A percentile compares a stretch with the other conserved stretches of the same genome.
These are phyloP conservation scores for Scytalidium sp. DNA, from an alignment of 2,329 filamentous ascomycete genomes.

Conservation along the genomic window DNA sequence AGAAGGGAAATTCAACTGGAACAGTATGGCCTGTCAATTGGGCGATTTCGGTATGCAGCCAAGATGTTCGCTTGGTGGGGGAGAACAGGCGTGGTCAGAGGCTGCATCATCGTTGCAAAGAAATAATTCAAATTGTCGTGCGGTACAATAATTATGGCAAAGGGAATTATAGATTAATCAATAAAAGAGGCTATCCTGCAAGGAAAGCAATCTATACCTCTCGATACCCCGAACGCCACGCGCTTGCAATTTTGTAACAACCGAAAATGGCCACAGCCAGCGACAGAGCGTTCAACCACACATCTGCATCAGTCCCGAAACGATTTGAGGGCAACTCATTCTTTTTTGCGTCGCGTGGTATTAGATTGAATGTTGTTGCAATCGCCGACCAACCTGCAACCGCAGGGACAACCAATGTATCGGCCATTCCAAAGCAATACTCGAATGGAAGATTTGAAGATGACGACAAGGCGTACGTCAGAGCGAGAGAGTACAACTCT, in stretches of 20 bases:
- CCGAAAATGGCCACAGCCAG: constrained; percentile 12
- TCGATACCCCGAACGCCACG: constrained; percentile 2
- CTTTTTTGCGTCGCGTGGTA: constrained; percentile 10
- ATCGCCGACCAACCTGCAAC: constrained; percentile 12
- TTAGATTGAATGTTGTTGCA: constrained; percentile 13
- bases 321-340: constrained; percentile 7
- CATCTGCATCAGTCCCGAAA: constrained; percentile 10
- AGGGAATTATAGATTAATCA: constrained; percentile 1
- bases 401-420: constrained; percentile 13
- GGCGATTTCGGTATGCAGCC: constrained; percentile 30
- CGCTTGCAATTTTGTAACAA: constrained; percentile 12
- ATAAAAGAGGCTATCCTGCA: constrained; percentile 2
- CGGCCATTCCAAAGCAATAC: constrained; percentile 15
- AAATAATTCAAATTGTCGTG: constrained; percentile 3
- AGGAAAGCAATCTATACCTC: constrained; percentile 8
- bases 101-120: constrained; percentile 36
- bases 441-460: constrained; percentile 11
- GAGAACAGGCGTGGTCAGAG: constrained; percentile 32
- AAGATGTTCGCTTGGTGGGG: constrained; percentile 40
- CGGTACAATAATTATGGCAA: not conserved
- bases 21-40: constrained; percentile 33
- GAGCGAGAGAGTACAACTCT: constrained; percentile 17
- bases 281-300: constrained; percentile 9
- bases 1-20: constrained; percentile 31
- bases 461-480: constrained; percentile 10